phyloP scores from a whole-genome alignment of 768 basidiomycete species.

The Guyanaporus albipodus region DNA sequence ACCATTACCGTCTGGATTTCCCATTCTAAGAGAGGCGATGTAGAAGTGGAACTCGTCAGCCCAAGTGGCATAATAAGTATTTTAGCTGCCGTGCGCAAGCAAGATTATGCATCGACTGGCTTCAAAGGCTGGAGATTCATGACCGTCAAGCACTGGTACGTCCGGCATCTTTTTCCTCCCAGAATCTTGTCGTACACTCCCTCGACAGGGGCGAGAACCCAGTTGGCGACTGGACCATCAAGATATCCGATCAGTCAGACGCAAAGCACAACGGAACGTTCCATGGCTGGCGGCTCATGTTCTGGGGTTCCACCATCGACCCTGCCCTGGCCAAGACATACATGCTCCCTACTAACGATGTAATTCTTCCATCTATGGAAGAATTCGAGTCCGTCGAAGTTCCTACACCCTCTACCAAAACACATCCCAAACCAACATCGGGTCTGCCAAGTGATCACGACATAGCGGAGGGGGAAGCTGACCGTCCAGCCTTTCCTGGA shows the following conservation, averaged over 20 bases:
- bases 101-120: constrained; percentile 63
- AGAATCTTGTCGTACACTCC: constrained; percentile 12
- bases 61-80: constrained; percentile 85
- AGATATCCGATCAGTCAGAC: constrained; percentile 76
- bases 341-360: constrained; percentile 51
- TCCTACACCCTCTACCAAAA: constrained; percentile 49
- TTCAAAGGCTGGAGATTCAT: constrained; percentile 98
- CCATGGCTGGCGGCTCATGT: constrained; percentile 86
- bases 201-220: constrained; percentile 83
- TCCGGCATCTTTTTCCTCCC: constrained; percentile 3
- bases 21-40: constrained; percentile 84
- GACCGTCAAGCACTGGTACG: constrained; percentile 94
- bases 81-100: constrained; percentile 64
- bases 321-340: constrained; percentile 59
- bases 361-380: constrained; percentile 46
- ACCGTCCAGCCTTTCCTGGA: constrained; percentile 64
- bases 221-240: constrained; percentile 85
- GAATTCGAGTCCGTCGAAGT: constrained; percentile 38
- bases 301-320: constrained; percentile 89
- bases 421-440: constrained; percentile 79
- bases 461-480: constrained; percentile 71
- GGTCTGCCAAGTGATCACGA: constrained; percentile 87
- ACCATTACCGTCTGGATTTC: constrained; percentile 91
- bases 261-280: constrained; percentile 58
- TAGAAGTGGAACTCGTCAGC: constrained; percentile 85